Base-by-base conservation (phyloP, 2,329 filamentous ascomycete species). In the Colletotrichum sp. region DNA sequence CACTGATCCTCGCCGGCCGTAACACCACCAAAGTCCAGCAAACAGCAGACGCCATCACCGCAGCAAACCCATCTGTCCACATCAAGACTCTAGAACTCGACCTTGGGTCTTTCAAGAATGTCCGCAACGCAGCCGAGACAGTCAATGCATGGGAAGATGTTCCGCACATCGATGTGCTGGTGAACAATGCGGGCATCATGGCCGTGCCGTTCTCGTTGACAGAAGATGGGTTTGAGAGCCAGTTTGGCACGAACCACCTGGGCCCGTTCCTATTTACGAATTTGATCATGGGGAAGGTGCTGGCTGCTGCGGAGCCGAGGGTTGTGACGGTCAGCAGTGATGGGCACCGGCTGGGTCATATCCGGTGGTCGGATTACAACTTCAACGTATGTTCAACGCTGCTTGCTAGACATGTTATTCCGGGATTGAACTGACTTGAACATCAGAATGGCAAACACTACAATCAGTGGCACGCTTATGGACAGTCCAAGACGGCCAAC, bases 1-100 rank as follows among this genome's bases (percentile, higher is more conserved):
- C 85, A 30, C 85, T 90, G 71, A 87, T 88, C 67, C 85, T 89
- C 30, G 86, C 84, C 8, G 87, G 87, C 34, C 88, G 89, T 72
- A 87, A 82, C 61, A 68, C 79, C 7, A 68, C 81, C 16, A 90
- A 89, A 71, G 76, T 86, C 6, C 80, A 85, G 24, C 80, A 83
- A 2, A 85, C 86, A 1, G 82, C 82, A n/a, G 81, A 85, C 5
- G 79, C 81, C 66, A 82, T 90, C 70, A 67, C 71, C 14, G 77
- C 79, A 5, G 69, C 80, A 13, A 72, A 84, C 65, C 83, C 87
- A 0, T 74, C 78, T 2, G 83, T 88, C 26, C 61, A 81, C 28
- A 82, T 81, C 0, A 83, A 84, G 32, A 65, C 79, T 4, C 79
- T 88, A 3, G 61, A 82, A 3, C 82, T 88, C 28, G 85, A 88